Base-by-base conservation (phyloP, 805 yeast species). In the Alloascoidea africana region DNA sequence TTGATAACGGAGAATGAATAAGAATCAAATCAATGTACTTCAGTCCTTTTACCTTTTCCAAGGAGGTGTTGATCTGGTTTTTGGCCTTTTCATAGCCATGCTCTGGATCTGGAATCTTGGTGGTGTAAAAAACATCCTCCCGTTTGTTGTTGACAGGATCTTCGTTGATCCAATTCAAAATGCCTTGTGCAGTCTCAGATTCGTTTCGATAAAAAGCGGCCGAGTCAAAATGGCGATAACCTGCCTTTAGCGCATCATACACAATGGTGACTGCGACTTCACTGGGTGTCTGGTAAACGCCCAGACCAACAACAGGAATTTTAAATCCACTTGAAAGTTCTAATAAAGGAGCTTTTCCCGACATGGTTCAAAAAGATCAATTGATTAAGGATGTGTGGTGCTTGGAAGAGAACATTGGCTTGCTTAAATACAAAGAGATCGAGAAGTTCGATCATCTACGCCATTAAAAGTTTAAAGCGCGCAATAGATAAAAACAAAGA, bases 161-260 rank as follows among this genome's bases (percentile, higher is more conserved):
- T 38, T 66, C 70, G 23, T 60, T 46, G 16, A 76, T 42, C 63
- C 73, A 80, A 38, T 58, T 51, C 14, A 61, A 54, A 33, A 80
- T 68, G 3, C 79, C 91, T 36, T 65, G 61, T 15, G 73, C 74
- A 3, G 72, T 71, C 44, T 74, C 80, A 13, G 44, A 44, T 50
- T 80, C 84, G 56, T 82, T 82, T 6, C 60, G 57, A 58, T 83
- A 83, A n/a, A 55, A 54, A 6, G 66, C 73, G 4, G 93, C 94
- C 14, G 76, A 61, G 50, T 83, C 91, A 41, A 82, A 58, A 48
- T 77, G 89, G 45, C 91, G 67, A 53, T 78, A 82, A 0, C 93
- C 93, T 8, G 53, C 58, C 19, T 63, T 54, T 41, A 82, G 62
- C 1, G 87, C 91, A 18, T 62, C 51, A 45, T 66, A 62, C 0